Evolutionary conservation across 306 rosid genomes (phyloP).

Genomic region (Cicer chorassanicum): DNA sequence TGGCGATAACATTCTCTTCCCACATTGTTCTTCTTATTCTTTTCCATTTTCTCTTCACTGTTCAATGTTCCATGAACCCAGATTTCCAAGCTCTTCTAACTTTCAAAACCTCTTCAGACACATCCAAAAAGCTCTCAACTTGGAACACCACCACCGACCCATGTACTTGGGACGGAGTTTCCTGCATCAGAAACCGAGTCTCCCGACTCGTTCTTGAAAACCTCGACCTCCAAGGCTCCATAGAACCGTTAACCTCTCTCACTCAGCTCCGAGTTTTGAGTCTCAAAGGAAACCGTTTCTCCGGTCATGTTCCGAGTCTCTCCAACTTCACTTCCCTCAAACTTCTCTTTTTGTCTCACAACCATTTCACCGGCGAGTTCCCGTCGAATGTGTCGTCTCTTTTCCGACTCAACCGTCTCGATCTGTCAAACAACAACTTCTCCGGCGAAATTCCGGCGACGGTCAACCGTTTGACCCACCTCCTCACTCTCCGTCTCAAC

Average conservation of each 20-base stretch:
- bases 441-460: constrained; percentile 69
- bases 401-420: constrained; percentile 75
- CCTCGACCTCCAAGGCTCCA: constrained; percentile 69
- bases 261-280: constrained; percentile 87
- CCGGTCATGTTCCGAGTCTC: constrained; percentile 67
- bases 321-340: constrained; percentile 72
- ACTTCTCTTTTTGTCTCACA: constrained; percentile 74
- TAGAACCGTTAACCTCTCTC: constrained; percentile 54
- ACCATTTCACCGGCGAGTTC: constrained; percentile 69
- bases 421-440: constrained; percentile 78
- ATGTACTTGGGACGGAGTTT: constrained; percentile 73
- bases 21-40: constrained; percentile 20
- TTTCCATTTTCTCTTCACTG: constrained; percentile 25
- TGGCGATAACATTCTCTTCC: constrained; percentile 50
- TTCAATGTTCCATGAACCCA: constrained; percentile 45
- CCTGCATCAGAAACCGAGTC: constrained; percentile 66
- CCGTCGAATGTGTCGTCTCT: constrained; percentile 62
- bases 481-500: constrained; percentile 81
- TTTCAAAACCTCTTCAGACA: constrained; percentile 71
- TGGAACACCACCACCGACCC: constrained; percentile 70
- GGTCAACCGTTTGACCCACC: constrained; percentile 64
- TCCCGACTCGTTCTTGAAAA: constrained; percentile 80
- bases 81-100: constrained; percentile 64
- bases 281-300: constrained; percentile 74
- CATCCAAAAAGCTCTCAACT: constrained; percentile 54